These are phyloP conservation scores for Hypericum androsaemum DNA, from an alignment of 345 rosid species.

Conservation along the genomic window DNA sequence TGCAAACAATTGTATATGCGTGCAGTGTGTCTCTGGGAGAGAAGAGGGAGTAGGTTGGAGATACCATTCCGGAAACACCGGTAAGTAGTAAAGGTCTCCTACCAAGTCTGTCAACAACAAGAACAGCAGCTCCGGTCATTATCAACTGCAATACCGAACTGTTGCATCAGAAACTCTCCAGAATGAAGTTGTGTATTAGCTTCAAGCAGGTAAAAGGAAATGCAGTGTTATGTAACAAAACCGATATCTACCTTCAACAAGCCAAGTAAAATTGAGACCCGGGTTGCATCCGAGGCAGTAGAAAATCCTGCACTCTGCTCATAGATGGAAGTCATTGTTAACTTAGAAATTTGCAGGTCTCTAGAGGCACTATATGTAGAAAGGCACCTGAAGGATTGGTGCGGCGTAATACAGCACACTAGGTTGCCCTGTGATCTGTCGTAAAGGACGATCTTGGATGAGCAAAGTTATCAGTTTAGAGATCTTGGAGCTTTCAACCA, in stretches of 20 bases:
- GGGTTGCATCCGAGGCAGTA: constrained; percentile 90
- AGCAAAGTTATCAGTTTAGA: background rate
- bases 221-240: background rate
- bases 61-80: constrained; percentile 92
- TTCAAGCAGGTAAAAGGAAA: too few relatives aligned
- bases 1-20: too few relatives aligned
- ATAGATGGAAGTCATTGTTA: constrained; percentile 6
- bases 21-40: constrained; percentile 2
- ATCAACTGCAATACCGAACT: constrained; percentile 44
- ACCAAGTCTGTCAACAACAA: constrained; percentile 82
- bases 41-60: constrained; percentile 20
- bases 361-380: too few relatives aligned
- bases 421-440: constrained; percentile 96
- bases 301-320: constrained; percentile 90
- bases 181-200: too few relatives aligned
- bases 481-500: background rate
- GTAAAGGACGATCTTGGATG: constrained; percentile 13
- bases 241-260: constrained; percentile 53
- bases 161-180: constrained; percentile 6
- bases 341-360: too few relatives aligned
- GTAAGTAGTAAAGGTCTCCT: constrained; percentile 85
- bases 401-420: constrained; percentile 95
- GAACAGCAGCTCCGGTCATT: constrained; percentile 85
- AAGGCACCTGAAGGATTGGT: constrained; percentile 64
- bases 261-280: constrained; percentile 88